These are phyloP conservation scores for Vicia faba DNA, from an alignment of 306 rosid genomes.

Conservation along the genomic window DNA sequence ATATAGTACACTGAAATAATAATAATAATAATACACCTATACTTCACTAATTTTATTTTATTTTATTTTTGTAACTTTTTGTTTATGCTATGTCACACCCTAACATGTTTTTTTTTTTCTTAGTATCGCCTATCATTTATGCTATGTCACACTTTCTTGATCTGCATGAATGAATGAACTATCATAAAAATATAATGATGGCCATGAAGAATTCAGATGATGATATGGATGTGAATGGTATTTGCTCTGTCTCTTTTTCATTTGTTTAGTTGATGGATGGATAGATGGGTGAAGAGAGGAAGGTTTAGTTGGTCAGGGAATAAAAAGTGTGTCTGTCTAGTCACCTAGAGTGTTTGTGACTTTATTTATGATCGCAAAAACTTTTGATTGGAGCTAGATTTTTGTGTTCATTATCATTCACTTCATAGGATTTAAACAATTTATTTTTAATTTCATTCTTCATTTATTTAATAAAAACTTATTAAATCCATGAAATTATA, in stretches of 20 bases:
- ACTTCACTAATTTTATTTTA: not conserved
- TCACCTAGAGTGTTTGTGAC: not conserved
- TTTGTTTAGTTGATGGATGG: not conserved
- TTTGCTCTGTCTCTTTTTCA: not conserved
- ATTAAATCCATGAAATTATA: too few relatives aligned
- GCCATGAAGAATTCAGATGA: not conserved
- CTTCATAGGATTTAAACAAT: not conserved
- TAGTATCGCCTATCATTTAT: not conserved
- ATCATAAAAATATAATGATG: conserved; percentile 6
- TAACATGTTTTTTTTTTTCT: conserved; percentile 26
- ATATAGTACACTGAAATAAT: conserved; percentile 29
- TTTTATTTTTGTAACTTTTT: not conserved
- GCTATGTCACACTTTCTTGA: conserved; percentile 39
- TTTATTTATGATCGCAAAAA: not conserved
- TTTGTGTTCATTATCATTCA: not conserved
- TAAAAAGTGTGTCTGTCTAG: conserved; percentile 9
- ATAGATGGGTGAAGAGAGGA: not conserved
- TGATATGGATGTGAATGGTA: conserved; percentile 11
- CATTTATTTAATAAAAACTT: not conserved
- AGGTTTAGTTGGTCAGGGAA: conserved; percentile 2
- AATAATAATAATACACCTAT: not conserved
- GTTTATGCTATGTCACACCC: conserved; percentile 42
- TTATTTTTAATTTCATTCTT: not conserved
- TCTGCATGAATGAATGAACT: conserved; percentile 56
- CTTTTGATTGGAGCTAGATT: not conserved